Evolutionary conservation across 768 basidiomycete species (phyloP).

Genomic region (Trametes maxima): DNA sequence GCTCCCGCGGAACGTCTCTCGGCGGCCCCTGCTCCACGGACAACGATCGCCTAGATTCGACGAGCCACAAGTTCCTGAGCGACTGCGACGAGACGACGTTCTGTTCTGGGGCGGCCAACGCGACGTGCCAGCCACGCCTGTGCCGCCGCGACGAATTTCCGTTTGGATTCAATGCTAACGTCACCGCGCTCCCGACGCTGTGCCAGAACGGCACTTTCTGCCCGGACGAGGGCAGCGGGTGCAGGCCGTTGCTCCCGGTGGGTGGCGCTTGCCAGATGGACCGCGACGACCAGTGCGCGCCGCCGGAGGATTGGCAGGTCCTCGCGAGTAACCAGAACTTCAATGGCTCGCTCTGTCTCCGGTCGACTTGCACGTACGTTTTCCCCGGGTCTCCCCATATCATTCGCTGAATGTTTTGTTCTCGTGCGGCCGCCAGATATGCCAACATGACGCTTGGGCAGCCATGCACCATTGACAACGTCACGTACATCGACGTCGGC

Average conservation of each 20-base stretch:
- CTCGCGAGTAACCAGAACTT: constrained; percentile 45
- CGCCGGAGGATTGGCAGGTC: constrained; percentile 42
- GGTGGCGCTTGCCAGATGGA: constrained; percentile 61
- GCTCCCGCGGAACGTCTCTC: background rate
- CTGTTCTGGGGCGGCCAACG: constrained; percentile 44
- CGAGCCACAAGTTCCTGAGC: constrained; percentile 58
- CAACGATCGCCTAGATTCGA: constrained; percentile 55
- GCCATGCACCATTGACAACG: constrained; percentile 55
- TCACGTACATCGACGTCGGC: constrained; percentile 51
- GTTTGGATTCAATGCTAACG: constrained; percentile 47
- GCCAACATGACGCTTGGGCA: constrained; percentile 57
- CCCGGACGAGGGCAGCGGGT: constrained; percentile 67
- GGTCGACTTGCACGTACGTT: constrained; percentile 58
- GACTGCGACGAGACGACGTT: constrained; percentile 64
- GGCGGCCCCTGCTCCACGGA: constrained; percentile 39
- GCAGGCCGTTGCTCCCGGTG: constrained; percentile 42
- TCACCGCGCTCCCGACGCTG: constrained; percentile 49
- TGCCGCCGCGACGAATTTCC: constrained; percentile 67
- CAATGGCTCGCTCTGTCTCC: constrained; percentile 62
- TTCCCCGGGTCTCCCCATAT: background rate
- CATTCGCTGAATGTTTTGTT: background rate
- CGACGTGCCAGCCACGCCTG: constrained; percentile 49
- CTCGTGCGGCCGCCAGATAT: constrained; percentile 39
- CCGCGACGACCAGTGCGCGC: constrained; percentile 58
- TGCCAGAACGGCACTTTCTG: constrained; percentile 61